Evolutionary conservation across 495 filamentous ascomycete species (phyloP).

Genomic region (Penicillium paxilli): DNA sequence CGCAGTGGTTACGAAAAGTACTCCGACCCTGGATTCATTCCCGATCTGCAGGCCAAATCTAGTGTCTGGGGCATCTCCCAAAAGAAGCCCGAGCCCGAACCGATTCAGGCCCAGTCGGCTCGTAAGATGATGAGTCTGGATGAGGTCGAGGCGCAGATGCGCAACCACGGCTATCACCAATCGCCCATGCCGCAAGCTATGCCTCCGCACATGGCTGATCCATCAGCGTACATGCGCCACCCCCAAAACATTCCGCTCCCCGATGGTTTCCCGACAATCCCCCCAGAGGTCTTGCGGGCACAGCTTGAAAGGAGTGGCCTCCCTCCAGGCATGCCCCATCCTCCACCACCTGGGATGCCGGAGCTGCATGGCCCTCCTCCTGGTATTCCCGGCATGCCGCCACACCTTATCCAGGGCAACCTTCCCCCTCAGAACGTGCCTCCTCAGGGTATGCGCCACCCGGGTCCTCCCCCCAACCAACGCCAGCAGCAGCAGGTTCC

Average conservation of each 20-base stretch:
- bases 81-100: slow-evolving; percentile 43
- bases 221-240: slow-evolving; percentile 29
- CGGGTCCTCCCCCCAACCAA: slow-evolving; percentile 24
- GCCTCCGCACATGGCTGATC: slow-evolving; percentile 30
- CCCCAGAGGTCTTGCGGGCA: slow-evolving; percentile 52
- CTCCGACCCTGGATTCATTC: slow-evolving; percentile 69
- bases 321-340: slow-evolving; percentile 50
- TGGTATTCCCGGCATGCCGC: slow-evolving; percentile 35
- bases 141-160: slow-evolving; percentile 94
- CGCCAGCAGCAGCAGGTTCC: slow-evolving; percentile 36
- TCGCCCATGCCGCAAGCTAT: slow-evolving; percentile 38
- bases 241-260: slow-evolving; percentile 47
- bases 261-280: slow-evolving; percentile 37
- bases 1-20: slow-evolving; percentile 89
- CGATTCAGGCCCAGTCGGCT: slow-evolving; percentile 6
- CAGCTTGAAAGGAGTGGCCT: slow-evolving; percentile 47
- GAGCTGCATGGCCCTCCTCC: slow-evolving; percentile 47
- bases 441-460: slow-evolving; percentile 31
- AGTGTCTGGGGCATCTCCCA: slow-evolving; percentile 84
- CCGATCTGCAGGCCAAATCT: slow-evolving; percentile 88
- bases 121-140: slow-evolving; percentile 91
- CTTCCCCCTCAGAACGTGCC: slow-evolving; percentile 35
- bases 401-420: slow-evolving; percentile 42
- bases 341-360: slow-evolving; percentile 44
- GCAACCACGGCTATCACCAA: slow-evolving; percentile 59